Percentiles rank a stretch among this genome's conserved stretches.
Conservation (phyloP, 768 basidiomycete genomes). For the Cubamyces lactineus region DNA sequence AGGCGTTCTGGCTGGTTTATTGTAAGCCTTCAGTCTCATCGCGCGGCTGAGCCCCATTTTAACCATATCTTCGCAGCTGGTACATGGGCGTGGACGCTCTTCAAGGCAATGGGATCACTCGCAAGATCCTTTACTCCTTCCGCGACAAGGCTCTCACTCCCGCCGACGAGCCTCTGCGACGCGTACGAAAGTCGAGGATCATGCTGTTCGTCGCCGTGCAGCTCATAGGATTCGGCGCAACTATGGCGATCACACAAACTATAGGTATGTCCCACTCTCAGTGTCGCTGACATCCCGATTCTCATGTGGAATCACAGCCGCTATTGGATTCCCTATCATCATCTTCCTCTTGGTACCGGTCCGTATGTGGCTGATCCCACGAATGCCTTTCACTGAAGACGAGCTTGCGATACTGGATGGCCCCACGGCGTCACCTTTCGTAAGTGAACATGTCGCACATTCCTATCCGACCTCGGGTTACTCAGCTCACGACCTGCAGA, state of each 20-base stretch:
- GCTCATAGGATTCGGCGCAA: slow-evolving; percentile 81
- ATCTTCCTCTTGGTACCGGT: slow-evolving; percentile 84
- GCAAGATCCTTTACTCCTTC: slow-evolving; percentile 78
- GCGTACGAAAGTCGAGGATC: slow-evolving; percentile 76
- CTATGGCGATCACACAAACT: slow-evolving; percentile 91
- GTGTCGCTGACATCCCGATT: not conserved
- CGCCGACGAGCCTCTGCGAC: slow-evolving; percentile 67
- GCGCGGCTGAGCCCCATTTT: not conserved
- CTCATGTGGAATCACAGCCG: slow-evolving; percentile 51
- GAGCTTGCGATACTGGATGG: slow-evolving; percentile 88
- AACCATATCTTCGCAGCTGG: slow-evolving; percentile 54
- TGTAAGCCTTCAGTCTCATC: slow-evolving; percentile 49
- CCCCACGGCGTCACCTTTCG: slow-evolving; percentile 85
- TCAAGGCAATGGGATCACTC: slow-evolving; percentile 79
- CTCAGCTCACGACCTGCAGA: slow-evolving; percentile 31
- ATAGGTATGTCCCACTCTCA: slow-evolving; percentile 53
- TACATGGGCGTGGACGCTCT: slow-evolving; percentile 91
- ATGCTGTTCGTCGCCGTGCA: slow-evolving; percentile 74
- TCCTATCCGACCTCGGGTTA: not conserved
- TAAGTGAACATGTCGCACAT: slow-evolving; percentile 43
- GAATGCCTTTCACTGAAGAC: slow-evolving; percentile 71
- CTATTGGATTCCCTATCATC: slow-evolving; percentile 89
- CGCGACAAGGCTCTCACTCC: slow-evolving; percentile 69
- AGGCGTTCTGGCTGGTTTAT: slow-evolving; percentile 82
- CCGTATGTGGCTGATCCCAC: slow-evolving; percentile 70